A percentile compares a stretch with the other conserved stretches of the same genome.
Conservation (phyloP, 352 stramenopile genomes). For the Phytopythium sindhum region DNA sequence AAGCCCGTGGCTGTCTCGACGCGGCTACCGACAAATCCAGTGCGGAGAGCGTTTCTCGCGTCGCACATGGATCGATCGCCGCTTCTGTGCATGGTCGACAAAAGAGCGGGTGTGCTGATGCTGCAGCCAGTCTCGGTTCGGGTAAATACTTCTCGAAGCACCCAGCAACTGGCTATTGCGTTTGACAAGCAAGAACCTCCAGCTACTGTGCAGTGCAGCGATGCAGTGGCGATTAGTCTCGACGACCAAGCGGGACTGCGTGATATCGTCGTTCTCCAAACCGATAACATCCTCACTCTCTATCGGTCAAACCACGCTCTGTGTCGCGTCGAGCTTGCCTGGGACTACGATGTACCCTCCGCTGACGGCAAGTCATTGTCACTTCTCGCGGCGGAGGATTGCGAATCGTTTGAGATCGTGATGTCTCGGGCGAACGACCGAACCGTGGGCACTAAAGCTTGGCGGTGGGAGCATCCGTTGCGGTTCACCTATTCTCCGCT, state of each 20-base stretch:
- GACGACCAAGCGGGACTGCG: not conserved
- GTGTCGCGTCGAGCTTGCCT: slow-evolving; percentile 19
- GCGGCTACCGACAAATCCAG: not conserved
- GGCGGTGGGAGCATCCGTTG: slow-evolving; percentile 41
- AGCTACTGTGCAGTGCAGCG: slow-evolving; percentile 20
- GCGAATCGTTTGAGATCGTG: slow-evolving; percentile 27
- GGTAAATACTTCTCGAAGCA: not conserved
- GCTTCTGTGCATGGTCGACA: slow-evolving; percentile 49
- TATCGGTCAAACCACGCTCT: slow-evolving; percentile 29
- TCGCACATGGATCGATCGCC: slow-evolving; percentile 20
- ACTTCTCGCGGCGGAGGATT: not conserved
- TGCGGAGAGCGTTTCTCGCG: slow-evolving; percentile 33
- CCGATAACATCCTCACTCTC: slow-evolving; percentile 24
- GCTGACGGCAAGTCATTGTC: not conserved
- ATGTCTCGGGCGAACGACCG: slow-evolving; percentile 1
- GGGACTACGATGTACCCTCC: not conserved
- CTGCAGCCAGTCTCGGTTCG: slow-evolving; percentile 25
- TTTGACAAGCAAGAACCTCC: slow-evolving; percentile 6
- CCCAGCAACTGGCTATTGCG: slow-evolving; percentile 10
- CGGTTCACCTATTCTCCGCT: slow-evolving; percentile 25
- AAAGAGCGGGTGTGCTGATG: slow-evolving; percentile 25
- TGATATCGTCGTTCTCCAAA: slow-evolving; percentile 46
- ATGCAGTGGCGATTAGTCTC: slow-evolving; percentile 33
- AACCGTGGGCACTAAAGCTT: slow-evolving; percentile 3
- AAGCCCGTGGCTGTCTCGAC: not conserved